These are phyloP conservation scores for Hypoxylon subgilvum DNA, from an alignment of 495 filamentous ascomycete genomes.

Conservation along the genomic window DNA sequence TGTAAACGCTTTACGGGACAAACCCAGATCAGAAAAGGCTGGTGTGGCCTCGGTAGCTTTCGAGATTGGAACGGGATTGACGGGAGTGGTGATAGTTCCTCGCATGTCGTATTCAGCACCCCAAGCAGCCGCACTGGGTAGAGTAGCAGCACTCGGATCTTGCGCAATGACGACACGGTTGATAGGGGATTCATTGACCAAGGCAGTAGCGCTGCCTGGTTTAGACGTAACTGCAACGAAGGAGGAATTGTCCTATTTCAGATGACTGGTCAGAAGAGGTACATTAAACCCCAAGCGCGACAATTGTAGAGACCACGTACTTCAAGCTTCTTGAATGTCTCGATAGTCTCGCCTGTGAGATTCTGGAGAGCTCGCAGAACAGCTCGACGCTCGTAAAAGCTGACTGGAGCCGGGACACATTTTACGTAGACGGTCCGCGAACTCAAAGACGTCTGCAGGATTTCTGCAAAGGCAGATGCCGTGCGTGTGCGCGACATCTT, in stretches of 20 bases:
- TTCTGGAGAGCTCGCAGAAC: constrained; percentile 73
- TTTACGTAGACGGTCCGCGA: constrained; percentile 63
- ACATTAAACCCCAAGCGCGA: background rate
- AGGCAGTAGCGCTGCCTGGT: constrained; percentile 20
- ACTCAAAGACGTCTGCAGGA: constrained; percentile 32
- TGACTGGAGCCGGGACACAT: constrained; percentile 66
- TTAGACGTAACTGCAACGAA: constrained; percentile 48
- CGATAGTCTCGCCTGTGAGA: constrained; percentile 69
- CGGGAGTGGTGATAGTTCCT: constrained; percentile 30
- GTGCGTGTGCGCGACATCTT: constrained; percentile 27
- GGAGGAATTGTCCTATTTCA: constrained; percentile 44
- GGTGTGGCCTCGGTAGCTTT: constrained; percentile 16
- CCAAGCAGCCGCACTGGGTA: constrained; percentile 7
- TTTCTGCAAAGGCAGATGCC: constrained; percentile 31
- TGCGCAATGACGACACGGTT: constrained; percentile 23
- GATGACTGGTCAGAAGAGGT: background rate
- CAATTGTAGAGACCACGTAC: constrained; percentile 50
- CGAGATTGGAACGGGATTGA: constrained; percentile 19
- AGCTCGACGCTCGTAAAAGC: constrained; percentile 72
- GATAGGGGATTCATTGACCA: constrained; percentile 40
- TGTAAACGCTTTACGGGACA: constrained; percentile 44
- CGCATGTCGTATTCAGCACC: constrained; percentile 23
- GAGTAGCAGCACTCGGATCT: constrained; percentile 3
- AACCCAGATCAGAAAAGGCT: constrained; percentile 25
- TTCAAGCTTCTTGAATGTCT: constrained; percentile 73